These are phyloP conservation scores for Berkeleyomyces basicola DNA, from an alignment of 2,329 filamentous ascomycete species.

Conservation along the genomic window DNA sequence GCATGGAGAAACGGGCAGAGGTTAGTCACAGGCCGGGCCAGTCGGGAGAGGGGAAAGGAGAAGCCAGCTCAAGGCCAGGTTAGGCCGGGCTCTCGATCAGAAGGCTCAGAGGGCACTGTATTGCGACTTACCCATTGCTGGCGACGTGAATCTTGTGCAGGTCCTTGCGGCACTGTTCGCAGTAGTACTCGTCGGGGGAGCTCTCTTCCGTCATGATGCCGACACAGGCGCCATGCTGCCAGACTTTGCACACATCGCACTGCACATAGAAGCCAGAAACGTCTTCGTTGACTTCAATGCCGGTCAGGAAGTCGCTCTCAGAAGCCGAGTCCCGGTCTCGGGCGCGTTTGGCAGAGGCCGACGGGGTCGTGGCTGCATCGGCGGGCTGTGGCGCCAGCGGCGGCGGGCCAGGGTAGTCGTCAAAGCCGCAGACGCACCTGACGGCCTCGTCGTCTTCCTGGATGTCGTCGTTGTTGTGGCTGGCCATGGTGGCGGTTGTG, in stretches of 20 bases:
- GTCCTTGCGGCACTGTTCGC: slow-evolving; percentile 84
- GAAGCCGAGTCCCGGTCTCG: slow-evolving; percentile 30
- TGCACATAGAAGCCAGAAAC: slow-evolving; percentile 92
- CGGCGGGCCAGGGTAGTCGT: slow-evolving; percentile 82
- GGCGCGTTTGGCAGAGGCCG: slow-evolving; percentile 30
- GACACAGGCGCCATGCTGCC: slow-evolving; percentile 96
- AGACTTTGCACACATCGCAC: slow-evolving; percentile 94
- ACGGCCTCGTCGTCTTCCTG: slow-evolving; percentile 88
- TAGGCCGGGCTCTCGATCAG: slow-evolving; percentile 9
- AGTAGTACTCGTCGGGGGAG: slow-evolving; percentile 94
- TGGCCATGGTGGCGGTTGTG: slow-evolving; percentile 31
- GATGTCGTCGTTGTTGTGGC: slow-evolving; percentile 41
- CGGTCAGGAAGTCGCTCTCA: slow-evolving; percentile 37
- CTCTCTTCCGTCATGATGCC: slow-evolving; percentile 89
- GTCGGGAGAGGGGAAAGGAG: background rate
- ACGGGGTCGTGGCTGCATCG: slow-evolving; percentile 14
- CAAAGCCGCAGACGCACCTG: slow-evolving; percentile 82
- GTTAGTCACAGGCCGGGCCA: background rate
- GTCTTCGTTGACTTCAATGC: slow-evolving; percentile 58
- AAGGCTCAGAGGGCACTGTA: background rate
- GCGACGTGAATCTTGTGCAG: slow-evolving; percentile 71
- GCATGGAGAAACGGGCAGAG: slow-evolving; percentile 2
- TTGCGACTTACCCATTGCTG: slow-evolving; percentile 59
- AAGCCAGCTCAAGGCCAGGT: slow-evolving; percentile 12
- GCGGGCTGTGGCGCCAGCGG: slow-evolving; percentile 30